Evolutionary conservation across 495 filamentous ascomycete species (phyloP).

Genomic region (Penicillium cosmopolitanum): DNA sequence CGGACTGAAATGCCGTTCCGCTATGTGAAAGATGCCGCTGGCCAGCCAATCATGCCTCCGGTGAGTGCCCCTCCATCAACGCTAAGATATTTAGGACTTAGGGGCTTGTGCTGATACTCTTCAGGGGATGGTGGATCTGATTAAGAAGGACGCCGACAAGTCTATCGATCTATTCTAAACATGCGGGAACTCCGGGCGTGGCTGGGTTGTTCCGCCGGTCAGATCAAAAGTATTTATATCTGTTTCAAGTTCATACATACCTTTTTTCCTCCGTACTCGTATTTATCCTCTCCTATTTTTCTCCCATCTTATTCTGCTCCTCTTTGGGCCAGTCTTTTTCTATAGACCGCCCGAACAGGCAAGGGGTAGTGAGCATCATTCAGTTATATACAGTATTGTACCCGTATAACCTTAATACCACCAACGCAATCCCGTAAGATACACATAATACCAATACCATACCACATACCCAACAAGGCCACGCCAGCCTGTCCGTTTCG

Average conservation of each 20-base stretch:
- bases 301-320: background rate
- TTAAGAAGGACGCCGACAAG: constrained; percentile 93
- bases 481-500: constrained; percentile 25
- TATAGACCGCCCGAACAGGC: constrained; percentile 32
- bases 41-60: constrained; percentile 85
- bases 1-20: constrained; percentile 97
- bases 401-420: background rate
- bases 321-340: background rate
- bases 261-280: background rate
- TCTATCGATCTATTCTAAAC: constrained; percentile 80
- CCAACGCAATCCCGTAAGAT: background rate
- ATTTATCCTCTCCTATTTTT: background rate
- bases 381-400: background rate
- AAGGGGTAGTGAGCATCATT: constrained; percentile 1
- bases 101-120: constrained; percentile 9
- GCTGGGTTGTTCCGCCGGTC: too few species aligned
- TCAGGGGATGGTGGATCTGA: constrained; percentile 92
- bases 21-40: constrained; percentile 78
- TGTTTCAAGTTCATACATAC: background rate
- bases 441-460: constrained; percentile 16
- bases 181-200: too few species aligned
- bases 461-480: constrained; percentile 21
- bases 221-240: background rate
- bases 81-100: background rate
- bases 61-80: constrained; percentile 50